These are phyloP conservation scores for Phytophthora fragariaefolia DNA, from an alignment of 352 stramenopile genomes.

Conservation along the genomic window DNA sequence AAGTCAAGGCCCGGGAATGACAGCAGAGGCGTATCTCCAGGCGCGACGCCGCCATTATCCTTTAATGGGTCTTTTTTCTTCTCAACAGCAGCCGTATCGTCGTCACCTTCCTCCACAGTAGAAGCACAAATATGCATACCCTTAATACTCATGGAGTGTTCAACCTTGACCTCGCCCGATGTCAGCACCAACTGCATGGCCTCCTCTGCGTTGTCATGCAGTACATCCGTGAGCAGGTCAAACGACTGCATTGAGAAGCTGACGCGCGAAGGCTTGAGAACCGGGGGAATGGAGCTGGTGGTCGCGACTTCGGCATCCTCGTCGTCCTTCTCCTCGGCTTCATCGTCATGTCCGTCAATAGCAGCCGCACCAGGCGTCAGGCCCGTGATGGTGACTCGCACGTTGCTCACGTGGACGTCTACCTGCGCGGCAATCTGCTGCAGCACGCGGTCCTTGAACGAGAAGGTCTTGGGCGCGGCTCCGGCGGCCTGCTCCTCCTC, in stretches of 20 bases:
- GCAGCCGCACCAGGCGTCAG: constrained; percentile 29
- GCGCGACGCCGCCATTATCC: constrained; percentile 27
- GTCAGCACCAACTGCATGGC: constrained; percentile 57
- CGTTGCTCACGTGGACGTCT: constrained; percentile 56
- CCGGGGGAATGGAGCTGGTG: constrained; percentile 30
- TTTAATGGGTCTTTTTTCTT: constrained; percentile 37
- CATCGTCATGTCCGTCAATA: constrained; percentile 39
- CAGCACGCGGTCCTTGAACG: constrained; percentile 69
- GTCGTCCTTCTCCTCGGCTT: constrained; percentile 29
- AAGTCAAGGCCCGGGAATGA: constrained; percentile 49
- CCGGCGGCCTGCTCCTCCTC: constrained; percentile 23
- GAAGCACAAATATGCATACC: constrained; percentile 52
- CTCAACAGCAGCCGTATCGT: constrained; percentile 20
- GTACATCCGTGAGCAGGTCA: constrained; percentile 50
- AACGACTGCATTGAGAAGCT: constrained; percentile 42
- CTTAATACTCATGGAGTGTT: constrained; percentile 56
- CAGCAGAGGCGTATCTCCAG: constrained; percentile 42
- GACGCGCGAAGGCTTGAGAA: constrained; percentile 45
- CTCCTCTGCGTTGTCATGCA: constrained; percentile 54
- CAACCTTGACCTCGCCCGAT: constrained; percentile 57
- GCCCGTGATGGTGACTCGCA: constrained; percentile 49
- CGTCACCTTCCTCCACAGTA: constrained; percentile 34
- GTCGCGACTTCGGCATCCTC: constrained; percentile 30
- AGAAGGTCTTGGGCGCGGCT: constrained; percentile 39
- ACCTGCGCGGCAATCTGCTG: constrained; percentile 68